phyloP scores from a whole-genome alignment of 345 rosid genomes.

The Mallotus nudiflorus region DNA sequence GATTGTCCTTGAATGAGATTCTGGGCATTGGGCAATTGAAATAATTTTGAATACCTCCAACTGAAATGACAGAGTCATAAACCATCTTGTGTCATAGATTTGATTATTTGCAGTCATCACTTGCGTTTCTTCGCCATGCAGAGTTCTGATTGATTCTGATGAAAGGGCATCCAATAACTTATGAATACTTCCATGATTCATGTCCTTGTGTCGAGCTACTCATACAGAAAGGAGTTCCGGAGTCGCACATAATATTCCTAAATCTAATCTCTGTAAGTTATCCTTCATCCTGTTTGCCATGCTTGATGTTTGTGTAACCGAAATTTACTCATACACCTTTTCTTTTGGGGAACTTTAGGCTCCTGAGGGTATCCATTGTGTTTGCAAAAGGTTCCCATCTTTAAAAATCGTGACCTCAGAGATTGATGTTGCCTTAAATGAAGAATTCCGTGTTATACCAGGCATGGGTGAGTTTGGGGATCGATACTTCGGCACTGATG shows the following conservation, averaged over 20 bases:
- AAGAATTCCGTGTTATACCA: conserved; percentile 90
- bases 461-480: conserved; percentile 99
- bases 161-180: background rate
- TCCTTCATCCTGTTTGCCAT: background rate
- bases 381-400: conserved; percentile 73
- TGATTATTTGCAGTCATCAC: background rate
- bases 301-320: background rate
- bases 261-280: conserved; percentile 84
- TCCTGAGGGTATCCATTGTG: conserved; percentile 95
- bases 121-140: background rate
- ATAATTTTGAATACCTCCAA: background rate
- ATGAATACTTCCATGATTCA: background rate
- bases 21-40: background rate
- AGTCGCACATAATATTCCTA: conserved; percentile 90
- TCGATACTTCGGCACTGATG: conserved; percentile 96
- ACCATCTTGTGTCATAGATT: background rate
- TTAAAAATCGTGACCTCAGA: conserved; percentile 96
- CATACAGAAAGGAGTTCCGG: conserved; percentile 91
- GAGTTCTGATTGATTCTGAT: background rate
- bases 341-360: conserved; percentile 55
- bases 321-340: background rate
- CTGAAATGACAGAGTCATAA: background rate
- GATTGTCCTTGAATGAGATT: background rate
- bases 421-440: conserved; percentile 78
- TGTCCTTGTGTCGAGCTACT: conserved; percentile 58